Base-by-base conservation (phyloP, 2,329 filamentous ascomycete species). In the Tolypocladium guangdongense region DNA sequence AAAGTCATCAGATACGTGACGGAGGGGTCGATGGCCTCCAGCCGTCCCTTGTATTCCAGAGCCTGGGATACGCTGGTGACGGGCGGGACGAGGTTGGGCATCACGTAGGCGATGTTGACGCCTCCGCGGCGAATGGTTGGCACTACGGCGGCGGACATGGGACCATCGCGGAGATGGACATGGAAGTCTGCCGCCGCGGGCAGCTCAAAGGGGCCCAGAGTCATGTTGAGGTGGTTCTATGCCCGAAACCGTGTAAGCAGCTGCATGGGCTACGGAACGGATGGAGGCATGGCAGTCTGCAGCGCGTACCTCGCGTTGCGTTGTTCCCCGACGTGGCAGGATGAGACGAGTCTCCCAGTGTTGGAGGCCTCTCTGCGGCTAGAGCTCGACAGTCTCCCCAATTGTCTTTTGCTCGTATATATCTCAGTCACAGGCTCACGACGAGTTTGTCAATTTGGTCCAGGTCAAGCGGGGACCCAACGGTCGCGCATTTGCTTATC, bases 1-100 rank as follows among this genome's bases (percentile, higher is more conserved):
- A 57, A 52, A 14, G 86, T 86, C 86, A 90, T 89, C 55, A 90
- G 78, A 63, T 82, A 90, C 55, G 78, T 78, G 55, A 89, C 81
- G 51, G 77, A 74, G 2, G 81, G 76, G 50, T 83, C 80, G 56
- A 87, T 71, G 45, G 77, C 74, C 59, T 78, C 72, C 18, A 90
- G 74, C 47, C 78, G 75, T 30, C 74, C 66, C 66, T 83, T 78
- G 70, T 90, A 90, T 43, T 81, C 81, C 27, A 89, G 71, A 10
- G 83, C 86, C 66, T 81, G 74, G 24, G 72, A 71, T 45, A 84
- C 79, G 22, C 76, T 82, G 16, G 78, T 84, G 53, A 86, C 71
- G 18, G 83, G 81, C 12, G 84, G 83, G 2, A 81, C 74, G 43
- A 87, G 74, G 64, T 87, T 87, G 32, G 84, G 83, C 82, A 72